These are phyloP conservation scores for Phytopythium chamaehyphon DNA, from an alignment of 352 stramenopile genomes.

Conservation along the genomic window DNA sequence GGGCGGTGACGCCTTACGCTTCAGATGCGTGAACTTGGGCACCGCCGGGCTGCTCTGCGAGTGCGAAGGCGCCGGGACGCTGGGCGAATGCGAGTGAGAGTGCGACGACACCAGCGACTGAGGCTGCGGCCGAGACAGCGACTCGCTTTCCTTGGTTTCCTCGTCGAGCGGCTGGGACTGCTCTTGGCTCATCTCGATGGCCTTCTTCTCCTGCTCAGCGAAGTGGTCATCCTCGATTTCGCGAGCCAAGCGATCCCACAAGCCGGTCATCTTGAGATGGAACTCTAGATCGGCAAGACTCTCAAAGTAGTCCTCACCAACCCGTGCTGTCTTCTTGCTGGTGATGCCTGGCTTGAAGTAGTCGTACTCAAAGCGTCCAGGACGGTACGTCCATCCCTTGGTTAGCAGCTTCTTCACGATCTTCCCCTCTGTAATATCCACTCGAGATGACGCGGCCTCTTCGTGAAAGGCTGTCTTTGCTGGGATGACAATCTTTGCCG, in stretches of 20 bases:
- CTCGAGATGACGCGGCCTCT: constrained; percentile 10
- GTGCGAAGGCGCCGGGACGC: neutral
- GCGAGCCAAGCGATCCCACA: constrained; percentile 57
- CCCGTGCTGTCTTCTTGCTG: constrained; percentile 38
- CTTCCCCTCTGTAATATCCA: constrained; percentile 46
- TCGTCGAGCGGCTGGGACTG: constrained; percentile 3
- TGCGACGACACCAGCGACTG: constrained; percentile 11
- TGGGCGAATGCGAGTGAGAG: constrained; percentile 1
- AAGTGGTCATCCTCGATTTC: constrained; percentile 33
- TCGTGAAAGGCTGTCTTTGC: constrained; percentile 4
- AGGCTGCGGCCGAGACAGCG: constrained; percentile 7
- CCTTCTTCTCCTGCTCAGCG: constrained; percentile 16
- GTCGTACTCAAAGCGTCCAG: constrained; percentile 78
- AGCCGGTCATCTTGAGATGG: constrained; percentile 54
- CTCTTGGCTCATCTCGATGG: constrained; percentile 21
- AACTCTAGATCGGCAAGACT: constrained; percentile 57
- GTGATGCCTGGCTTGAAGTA: constrained; percentile 70
- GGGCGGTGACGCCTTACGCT: constrained; percentile 26
- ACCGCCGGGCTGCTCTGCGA: neutral
- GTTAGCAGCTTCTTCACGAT: constrained; percentile 44
- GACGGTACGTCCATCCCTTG: constrained; percentile 66
- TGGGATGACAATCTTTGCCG: neutral
- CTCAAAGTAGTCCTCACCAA: constrained; percentile 78
- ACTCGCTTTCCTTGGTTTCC: constrained; percentile 8
- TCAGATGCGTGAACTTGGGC: constrained; percentile 11